A percentile compares a stretch with the other conserved stretches of the same genome.
Evolutionary conservation across 2,329 filamentous ascomycete genomes (phyloP).

Genomic region (Fusarium sp.): DNA sequence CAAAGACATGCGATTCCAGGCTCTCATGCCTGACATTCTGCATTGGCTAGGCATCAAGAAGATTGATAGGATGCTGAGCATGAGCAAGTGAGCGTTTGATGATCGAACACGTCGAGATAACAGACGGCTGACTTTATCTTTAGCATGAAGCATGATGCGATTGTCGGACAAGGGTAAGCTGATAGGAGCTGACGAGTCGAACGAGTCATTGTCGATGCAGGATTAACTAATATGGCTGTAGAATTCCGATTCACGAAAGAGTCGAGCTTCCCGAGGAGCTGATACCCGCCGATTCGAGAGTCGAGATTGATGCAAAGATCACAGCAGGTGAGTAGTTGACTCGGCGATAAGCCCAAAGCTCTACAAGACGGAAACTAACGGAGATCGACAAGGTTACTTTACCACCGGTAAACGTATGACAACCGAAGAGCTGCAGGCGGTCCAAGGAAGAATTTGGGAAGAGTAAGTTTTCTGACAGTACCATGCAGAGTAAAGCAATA

Average conservation of each 20-base stretch:
- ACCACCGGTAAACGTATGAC: constrained; percentile 92
- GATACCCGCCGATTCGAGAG: constrained; percentile 93
- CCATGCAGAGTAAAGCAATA: constrained; percentile 14
- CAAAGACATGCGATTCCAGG: constrained; percentile 97
- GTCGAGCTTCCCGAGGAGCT: constrained; percentile 92
- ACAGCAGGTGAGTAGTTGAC: constrained; percentile 76
- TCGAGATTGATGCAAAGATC: constrained; percentile 99
- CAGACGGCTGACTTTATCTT: constrained; percentile 46
- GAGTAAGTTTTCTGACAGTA: constrained; percentile 61
- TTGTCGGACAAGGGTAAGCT: constrained; percentile 80
- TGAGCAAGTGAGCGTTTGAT: constrained; percentile 82
- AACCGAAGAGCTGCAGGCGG: constrained; percentile 83
- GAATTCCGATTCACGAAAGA: constrained; percentile 87
- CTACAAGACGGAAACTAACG: constrained; percentile 36
- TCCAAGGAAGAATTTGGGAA: constrained; percentile 93
- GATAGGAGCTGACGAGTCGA: constrained; percentile 8
- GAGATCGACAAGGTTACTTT: constrained; percentile 69
- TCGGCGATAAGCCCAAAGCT: constrained; percentile 8
- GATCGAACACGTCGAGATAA: constrained; percentile 17
- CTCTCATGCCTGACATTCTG: constrained; percentile 95
- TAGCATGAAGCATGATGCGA: constrained; percentile 91
- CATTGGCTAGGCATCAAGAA: constrained; percentile 99
- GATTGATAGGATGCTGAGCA: constrained; percentile 98
- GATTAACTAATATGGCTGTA: constrained; percentile 48
- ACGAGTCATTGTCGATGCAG: constrained; percentile 6